Base-by-base conservation (phyloP, 139 green algal genomes). In the Coelastrella sp. region DNA sequence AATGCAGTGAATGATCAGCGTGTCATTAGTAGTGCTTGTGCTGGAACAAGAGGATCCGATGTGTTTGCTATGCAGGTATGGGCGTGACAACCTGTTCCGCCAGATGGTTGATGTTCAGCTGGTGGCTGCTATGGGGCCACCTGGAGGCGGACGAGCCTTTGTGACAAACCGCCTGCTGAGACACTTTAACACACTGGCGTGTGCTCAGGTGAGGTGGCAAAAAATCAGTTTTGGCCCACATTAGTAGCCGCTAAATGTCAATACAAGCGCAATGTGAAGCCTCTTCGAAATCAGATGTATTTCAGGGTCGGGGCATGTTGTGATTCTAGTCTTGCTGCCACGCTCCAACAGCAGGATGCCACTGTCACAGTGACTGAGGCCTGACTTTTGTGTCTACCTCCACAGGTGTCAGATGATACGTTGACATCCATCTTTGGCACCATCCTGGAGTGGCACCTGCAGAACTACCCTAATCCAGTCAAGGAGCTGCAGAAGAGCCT, bases 391-490 rank as follows among this genome's bases (percentile, higher is more conserved):
- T 71, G 64, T 2, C 3, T 47, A 47, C 32, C 32, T 47, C 1
- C 0, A 47, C 90, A 97, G 92, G 94, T 96, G 20, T 92, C 92
- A 0, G 89, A 96, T 17, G 94, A 96, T 73, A 95, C 93, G 3
- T 93, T 98, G 66, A 80, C 85, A 56, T 83, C 92, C 90, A 97
- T 98, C 78, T 98, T 97, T 93, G 81, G 91, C 73, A 94, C 94
- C 91, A 98, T 97, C 90, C 92, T 98, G n/a, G 90, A 95, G 71
- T 98, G 96, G 96, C 94, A 96, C 86, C 80, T 97, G 59, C 80
- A 87, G 60, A 74, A n/a, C 23, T 97, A 96, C 90, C 92, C 94
- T 2, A 13, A 86, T 13, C 59, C 86, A 54, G 91, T 96, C 22
- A 92, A 93, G 87, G 84, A 84, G 14, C 77, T 96, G 23, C 80